Evolutionary conservation across 2,329 filamentous ascomycete genomes (phyloP).

Genomic region (Scytalidium sp.): DNA sequence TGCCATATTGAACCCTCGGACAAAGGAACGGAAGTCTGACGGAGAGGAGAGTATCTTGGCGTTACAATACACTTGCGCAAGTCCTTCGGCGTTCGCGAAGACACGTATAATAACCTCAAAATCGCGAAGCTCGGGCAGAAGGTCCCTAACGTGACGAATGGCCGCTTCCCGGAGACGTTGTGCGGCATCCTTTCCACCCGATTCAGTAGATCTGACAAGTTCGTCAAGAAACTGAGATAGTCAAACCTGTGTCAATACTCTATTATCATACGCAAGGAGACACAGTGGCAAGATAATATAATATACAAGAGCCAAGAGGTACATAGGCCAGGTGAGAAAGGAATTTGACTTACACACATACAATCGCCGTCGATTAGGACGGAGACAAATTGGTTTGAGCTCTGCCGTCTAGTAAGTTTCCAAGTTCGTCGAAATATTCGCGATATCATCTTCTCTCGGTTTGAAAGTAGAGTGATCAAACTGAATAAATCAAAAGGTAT

Average conservation of each 20-base stretch:
- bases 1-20: constrained; percentile 39
- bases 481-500: too few relatives aligned
- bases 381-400: constrained; percentile 24
- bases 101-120: constrained; percentile 31
- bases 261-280: too few relatives aligned
- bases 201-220: constrained; percentile 26
- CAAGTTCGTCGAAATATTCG: too few relatives aligned
- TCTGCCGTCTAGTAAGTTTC: too few relatives aligned
- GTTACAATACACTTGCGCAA: constrained; percentile 32
- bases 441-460: too few relatives aligned
- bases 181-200: constrained; percentile 29
- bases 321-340: background rate
- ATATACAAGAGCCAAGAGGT: background rate
- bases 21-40: constrained; percentile 29
- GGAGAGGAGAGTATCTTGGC: constrained; percentile 21
- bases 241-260: too few relatives aligned
- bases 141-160: constrained; percentile 6
- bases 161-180: constrained; percentile 1
- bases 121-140: constrained; percentile 13
- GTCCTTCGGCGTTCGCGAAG: constrained; percentile 35
- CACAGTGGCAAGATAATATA: background rate
- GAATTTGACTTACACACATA: constrained; percentile 30
- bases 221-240: constrained; percentile 31
- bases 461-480: too few relatives aligned
- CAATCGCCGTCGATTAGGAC: constrained; percentile 37